phyloP scores from a whole-genome alignment of 192 early-diverging fungal species.

The Coemansia sp. region DNA sequence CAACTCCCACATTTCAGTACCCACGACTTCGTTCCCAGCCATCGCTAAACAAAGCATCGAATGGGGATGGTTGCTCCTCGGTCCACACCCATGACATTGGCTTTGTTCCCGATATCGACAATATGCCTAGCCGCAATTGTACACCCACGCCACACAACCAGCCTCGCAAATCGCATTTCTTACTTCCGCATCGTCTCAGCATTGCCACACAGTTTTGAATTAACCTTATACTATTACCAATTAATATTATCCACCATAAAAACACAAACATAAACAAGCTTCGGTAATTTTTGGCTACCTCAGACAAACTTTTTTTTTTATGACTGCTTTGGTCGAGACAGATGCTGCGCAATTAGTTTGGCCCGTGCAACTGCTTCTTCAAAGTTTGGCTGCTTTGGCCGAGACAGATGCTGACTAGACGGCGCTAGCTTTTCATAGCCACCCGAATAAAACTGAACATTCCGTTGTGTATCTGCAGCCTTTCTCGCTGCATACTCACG shows the following conservation, averaged over 20 bases:
- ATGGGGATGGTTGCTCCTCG: constrained; percentile 7
- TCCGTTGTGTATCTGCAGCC: constrained; percentile 20
- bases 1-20: constrained; percentile 12
- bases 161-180: constrained; percentile 19
- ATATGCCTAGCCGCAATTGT: neutral
- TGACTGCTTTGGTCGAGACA: constrained; percentile 16
- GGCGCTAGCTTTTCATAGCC: constrained; percentile 2
- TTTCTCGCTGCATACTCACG: constrained; percentile 37
- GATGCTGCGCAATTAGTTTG: constrained; percentile 44
- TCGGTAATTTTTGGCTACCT: too few species aligned
- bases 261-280: too few species aligned
- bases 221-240: too few species aligned
- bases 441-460: constrained; percentile 30
- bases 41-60: constrained; percentile 18
- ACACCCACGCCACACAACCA: neutral
- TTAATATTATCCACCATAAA: too few species aligned
- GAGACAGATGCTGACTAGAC: constrained; percentile 6
- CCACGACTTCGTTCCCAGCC: constrained; percentile 50
- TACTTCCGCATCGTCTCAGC: constrained; percentile 29
- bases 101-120: constrained; percentile 30
- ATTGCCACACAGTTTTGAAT: constrained; percentile 12
- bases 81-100: constrained; percentile 7
- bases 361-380: constrained; percentile 43
- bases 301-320: neutral
- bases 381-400: constrained; percentile 17